phyloP scores from a whole-genome alignment of 176 grass and related monocot genomes.

The Panicum miliaceum region DNA sequence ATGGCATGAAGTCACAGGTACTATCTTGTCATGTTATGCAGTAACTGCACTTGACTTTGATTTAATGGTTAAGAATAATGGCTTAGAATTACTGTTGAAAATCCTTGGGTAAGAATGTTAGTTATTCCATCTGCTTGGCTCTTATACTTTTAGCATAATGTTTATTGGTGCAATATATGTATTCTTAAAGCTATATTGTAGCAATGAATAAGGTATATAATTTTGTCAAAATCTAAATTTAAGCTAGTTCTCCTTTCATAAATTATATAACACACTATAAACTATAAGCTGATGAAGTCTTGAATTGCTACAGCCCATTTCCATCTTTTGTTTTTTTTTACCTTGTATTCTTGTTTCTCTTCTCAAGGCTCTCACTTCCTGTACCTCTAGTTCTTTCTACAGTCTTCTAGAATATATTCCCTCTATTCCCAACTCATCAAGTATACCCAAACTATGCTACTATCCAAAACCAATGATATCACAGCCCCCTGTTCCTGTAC shows the following conservation, averaged over 20 bases:
- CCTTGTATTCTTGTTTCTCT: neutral
- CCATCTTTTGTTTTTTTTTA: neutral
- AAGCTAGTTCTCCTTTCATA: neutral
- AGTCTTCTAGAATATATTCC: neutral
- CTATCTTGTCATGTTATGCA: neutral
- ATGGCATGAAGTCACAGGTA: conserved; percentile 15
- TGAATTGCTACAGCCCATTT: neutral
- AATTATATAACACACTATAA: neutral
- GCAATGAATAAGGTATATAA: neutral
- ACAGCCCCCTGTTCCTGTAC: no score
- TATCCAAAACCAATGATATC: neutral
- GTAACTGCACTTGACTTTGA: neutral
- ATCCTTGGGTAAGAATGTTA: neutral
- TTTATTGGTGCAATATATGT: neutral
- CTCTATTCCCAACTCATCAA: neutral
- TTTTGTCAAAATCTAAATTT: neutral
- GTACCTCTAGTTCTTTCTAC: neutral
- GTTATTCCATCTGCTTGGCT: neutral
- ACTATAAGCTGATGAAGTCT: neutral
- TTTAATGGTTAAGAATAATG: neutral
- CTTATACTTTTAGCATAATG: neutral
- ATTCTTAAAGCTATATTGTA: neutral
- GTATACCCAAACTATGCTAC: neutral
- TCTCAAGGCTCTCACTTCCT: neutral
- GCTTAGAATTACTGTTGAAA: neutral